These are phyloP conservation scores for Thozetella sp. DNA, from an alignment of 495 filamentous ascomycete genomes.

Conservation along the genomic window DNA sequence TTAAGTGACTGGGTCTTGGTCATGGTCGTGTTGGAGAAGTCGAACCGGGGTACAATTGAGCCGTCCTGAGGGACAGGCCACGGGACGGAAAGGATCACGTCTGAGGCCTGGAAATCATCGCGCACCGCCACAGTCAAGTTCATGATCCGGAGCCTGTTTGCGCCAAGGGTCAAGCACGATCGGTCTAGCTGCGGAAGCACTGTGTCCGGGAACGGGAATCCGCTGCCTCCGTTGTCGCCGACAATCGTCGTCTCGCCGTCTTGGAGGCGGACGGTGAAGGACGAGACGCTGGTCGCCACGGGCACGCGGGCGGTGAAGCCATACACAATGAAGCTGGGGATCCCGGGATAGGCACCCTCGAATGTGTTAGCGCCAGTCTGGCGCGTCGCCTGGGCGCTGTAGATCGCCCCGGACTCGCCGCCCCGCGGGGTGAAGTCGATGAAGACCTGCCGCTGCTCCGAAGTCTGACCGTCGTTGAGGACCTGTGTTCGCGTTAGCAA, in stretches of 20 bases:
- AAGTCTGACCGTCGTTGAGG: not conserved
- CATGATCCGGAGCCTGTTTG: not conserved
- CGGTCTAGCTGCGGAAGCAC: not conserved
- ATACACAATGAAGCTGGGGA: slow-evolving; percentile 4
- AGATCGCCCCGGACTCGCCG: not conserved
- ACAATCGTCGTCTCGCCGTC: not conserved
- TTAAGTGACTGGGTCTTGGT: not conserved
- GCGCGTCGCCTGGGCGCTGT: not conserved
- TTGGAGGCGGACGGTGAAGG: slow-evolving; percentile 2
- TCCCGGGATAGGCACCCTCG: not conserved
- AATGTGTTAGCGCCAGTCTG: not conserved
- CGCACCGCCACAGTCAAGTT: not conserved
- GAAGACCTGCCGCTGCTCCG: not conserved
- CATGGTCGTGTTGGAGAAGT: not conserved
- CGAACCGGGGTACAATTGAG: not conserved
- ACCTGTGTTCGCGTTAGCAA: not conserved
- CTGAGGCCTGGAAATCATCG: not conserved
- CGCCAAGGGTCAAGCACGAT: not conserved
- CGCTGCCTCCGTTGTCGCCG: not conserved
- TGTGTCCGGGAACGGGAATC: slow-evolving; percentile 1
- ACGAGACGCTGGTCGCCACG: not conserved
- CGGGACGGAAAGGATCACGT: not conserved
- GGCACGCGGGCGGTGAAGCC: not conserved
- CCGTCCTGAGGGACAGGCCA: not conserved
- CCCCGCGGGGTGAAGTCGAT: slow-evolving; percentile 1